These are phyloP conservation scores for Aspergillus caelatus DNA, from an alignment of 2,329 filamentous ascomycete genomes.

Conservation along the genomic window DNA sequence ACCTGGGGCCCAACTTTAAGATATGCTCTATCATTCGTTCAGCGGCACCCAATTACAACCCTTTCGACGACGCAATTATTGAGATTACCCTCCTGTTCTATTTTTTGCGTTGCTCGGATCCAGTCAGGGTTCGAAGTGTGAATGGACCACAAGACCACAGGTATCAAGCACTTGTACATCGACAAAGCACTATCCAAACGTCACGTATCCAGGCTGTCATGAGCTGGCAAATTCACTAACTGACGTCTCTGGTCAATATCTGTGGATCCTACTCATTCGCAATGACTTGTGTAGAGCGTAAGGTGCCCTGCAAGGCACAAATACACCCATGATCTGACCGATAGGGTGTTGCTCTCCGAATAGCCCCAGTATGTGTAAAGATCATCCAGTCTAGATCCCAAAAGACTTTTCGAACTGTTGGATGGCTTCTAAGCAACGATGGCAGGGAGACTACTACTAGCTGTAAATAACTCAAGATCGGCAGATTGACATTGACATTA, in stretches of 20 bases:
- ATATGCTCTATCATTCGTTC: background rate
- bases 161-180: background rate
- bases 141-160: background rate
- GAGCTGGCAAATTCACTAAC: background rate
- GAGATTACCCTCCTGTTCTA: background rate
- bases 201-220: background rate
- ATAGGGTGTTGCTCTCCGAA: background rate
- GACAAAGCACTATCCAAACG: background rate
- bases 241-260: background rate
- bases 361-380: background rate
- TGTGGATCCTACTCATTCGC: background rate
- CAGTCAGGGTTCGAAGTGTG: background rate
- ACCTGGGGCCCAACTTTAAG: background rate
- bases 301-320: background rate
- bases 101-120: background rate
- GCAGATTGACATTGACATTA: background rate
- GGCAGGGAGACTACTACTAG: background rate
- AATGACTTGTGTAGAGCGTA: background rate
- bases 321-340: background rate
- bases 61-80: background rate
- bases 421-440: background rate
- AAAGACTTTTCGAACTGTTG: background rate
- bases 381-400: background rate
- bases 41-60: background rate
- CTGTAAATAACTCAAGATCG: background rate